Base-by-base conservation (phyloP, 1,284 basidiomycete species). In the Heterobasidion annosum region DNA sequence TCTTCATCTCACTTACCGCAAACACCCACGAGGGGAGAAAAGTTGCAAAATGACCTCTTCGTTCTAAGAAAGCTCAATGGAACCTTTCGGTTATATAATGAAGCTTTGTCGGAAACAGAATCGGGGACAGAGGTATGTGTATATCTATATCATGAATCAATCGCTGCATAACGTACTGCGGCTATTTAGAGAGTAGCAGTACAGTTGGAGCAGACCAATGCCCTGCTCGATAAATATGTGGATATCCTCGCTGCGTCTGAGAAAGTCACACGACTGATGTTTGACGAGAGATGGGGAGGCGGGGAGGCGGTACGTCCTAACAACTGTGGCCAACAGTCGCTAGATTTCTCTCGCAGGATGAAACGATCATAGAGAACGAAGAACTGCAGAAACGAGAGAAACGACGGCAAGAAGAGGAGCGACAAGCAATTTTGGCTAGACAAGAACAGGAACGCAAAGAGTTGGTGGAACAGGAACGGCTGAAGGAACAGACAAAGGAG, bases 201-300 rank as follows among this genome's bases (percentile, higher is more conserved):
- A 34, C 85, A 88, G 59, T 64, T 90, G 44, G 75, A 75, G 46
- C 77, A 89, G 58, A 90, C 87, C 0, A 81, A 90, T 62, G 77
- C 77, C 0, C 68, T 90, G 54, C 69, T 91, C 54, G 80, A 87
- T 66, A 85, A 82, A 73, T 90, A 90, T 63, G 77, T 85, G 46
- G 70, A 68, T 45, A 77, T 88, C 51, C 70, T 91, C n/a, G 76
- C 78, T 2, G 82, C 78, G 63, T 85, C 86, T 0, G 88, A 90
- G 64, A 74, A 78, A 8, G 74, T 78, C 56, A 72, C 84, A 2
- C 77, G 76, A 35, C 65, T 90, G 54, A 79, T 90, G 32, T 82
- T 88, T 58, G 87, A 90, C 64, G 83, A 88, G 58, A 71, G 78
- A 56, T 90, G 85, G 84, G 70, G 78, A 55, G 87, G 88, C 2